Conservation (phyloP, 2,329 filamentous ascomycete genomes). For the Ophiostoma montium region DNA sequence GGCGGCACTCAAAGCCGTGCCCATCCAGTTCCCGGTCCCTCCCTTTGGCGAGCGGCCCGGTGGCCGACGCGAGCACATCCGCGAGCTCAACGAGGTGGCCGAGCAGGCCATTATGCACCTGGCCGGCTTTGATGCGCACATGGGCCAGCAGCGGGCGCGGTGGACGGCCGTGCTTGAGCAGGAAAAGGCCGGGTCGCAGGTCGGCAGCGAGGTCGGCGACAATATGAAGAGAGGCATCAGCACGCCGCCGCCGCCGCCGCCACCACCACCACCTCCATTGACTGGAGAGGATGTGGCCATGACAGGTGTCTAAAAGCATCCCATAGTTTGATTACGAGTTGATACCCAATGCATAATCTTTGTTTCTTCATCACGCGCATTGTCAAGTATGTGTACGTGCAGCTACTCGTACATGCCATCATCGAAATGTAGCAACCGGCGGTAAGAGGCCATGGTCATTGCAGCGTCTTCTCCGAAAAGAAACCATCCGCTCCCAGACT, state of each 20-base stretch:
- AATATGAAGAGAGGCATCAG: neutral
- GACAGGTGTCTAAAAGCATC: neutral
- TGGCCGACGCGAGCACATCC: slow-evolving; percentile 7
- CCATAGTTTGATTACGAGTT: neutral
- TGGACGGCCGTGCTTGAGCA: slow-evolving; percentile 15
- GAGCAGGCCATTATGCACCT: slow-evolving; percentile 15
- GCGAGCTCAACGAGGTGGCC: slow-evolving; percentile 12
- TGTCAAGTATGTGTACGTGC: neutral
- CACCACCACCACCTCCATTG: neutral
- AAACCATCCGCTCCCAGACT: slow-evolving; percentile 43
- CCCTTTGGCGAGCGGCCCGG: neutral
- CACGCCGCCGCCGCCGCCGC: neutral
- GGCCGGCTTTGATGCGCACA: slow-evolving; percentile 14
- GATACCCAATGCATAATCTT: neutral
- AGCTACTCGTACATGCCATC: neutral
- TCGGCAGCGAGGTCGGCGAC: slow-evolving; percentile 10
- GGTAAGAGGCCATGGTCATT: slow-evolving; percentile 56
- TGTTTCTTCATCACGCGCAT: neutral
- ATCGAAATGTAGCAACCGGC: slow-evolving; percentile 51
- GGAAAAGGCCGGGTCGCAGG: slow-evolving; percentile 16
- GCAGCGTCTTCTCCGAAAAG: slow-evolving; percentile 16
- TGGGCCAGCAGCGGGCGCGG: slow-evolving; percentile 11
- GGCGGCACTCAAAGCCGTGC: slow-evolving; percentile 6
- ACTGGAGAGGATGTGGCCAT: neutral
- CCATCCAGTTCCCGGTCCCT: slow-evolving; percentile 3